These are phyloP conservation scores for Apophysomyces elegans DNA, from an alignment of 371 early-diverging fungal species.

Conservation along the genomic window DNA sequence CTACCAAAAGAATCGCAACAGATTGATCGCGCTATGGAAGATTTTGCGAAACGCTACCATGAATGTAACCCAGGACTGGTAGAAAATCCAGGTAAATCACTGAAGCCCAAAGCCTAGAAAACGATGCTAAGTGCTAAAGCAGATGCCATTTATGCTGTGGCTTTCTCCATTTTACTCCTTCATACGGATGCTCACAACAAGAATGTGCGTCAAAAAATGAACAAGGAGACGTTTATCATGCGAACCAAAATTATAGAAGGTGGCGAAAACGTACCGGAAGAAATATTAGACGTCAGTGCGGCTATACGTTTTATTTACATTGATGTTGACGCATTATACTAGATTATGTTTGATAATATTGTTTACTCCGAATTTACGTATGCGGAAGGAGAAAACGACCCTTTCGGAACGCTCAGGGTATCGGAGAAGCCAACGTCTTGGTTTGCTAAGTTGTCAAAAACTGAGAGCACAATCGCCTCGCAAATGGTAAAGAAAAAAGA, in stretches of 20 bases:
- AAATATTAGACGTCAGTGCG: slow-evolving; percentile 69
- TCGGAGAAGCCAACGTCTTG: slow-evolving; percentile 34
- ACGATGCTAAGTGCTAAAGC: background rate
- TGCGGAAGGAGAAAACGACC: slow-evolving; percentile 55
- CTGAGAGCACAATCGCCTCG: slow-evolving; percentile 18
- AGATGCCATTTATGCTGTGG: slow-evolving; percentile 81
- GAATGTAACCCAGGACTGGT: slow-evolving; percentile 73
- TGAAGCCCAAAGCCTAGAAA: background rate
- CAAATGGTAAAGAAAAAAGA: slow-evolving; percentile 9
- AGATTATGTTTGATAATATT: slow-evolving; percentile 84
- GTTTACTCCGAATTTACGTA: slow-evolving; percentile 54
- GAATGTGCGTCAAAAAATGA: slow-evolving; percentile 83
- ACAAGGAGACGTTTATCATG: slow-evolving; percentile 80
- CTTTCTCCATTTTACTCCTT: slow-evolving; percentile 86
- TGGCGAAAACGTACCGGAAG: slow-evolving; percentile 67
- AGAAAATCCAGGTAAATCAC: slow-evolving; percentile 56
- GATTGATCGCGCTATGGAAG: slow-evolving; percentile 86
- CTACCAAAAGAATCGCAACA: slow-evolving; percentile 92
- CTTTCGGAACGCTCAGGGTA: slow-evolving; percentile 10
- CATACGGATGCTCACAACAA: slow-evolving; percentile 95
- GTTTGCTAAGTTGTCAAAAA: slow-evolving; percentile 38
- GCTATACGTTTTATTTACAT: background rate
- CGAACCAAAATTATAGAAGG: slow-evolving; percentile 71
- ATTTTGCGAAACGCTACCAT: slow-evolving; percentile 83
- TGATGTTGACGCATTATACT: slow-evolving; percentile 5